phyloP scores from a whole-genome alignment of 139 green algal genomes.

The Spirogloea muscicola region DNA sequence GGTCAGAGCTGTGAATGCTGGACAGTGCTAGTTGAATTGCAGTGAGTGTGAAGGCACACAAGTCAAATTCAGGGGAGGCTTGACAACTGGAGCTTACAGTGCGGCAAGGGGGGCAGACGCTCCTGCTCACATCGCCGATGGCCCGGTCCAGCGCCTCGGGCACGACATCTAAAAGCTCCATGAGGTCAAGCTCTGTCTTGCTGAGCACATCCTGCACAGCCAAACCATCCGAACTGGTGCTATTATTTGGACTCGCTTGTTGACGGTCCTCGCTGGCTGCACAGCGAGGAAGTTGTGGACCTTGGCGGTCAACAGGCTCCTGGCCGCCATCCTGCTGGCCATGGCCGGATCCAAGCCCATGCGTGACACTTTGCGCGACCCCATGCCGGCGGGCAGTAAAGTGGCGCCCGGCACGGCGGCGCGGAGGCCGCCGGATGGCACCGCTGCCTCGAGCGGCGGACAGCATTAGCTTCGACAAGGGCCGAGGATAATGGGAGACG shows the following conservation, averaged over 20 bases:
- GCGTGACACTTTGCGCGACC: conserved; percentile 14
- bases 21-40: too few species aligned
- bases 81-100: too few species aligned
- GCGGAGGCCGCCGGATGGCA: too few species aligned
- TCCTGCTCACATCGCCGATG: conserved; percentile 6
- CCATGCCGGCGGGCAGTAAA: too few species aligned
- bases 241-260: background rate
- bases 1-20: too few species aligned
- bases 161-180: conserved; percentile 22
- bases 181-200: conserved; percentile 28
- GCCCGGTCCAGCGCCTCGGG: background rate
- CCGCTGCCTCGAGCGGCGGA: too few species aligned
- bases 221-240: background rate
- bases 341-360: conserved; percentile 11
- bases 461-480: too few species aligned
- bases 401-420: too few species aligned
- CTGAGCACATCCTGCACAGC: conserved; percentile 28
- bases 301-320: conserved; percentile 13
- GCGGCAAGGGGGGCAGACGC: conserved; percentile 23
- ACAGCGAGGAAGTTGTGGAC: background rate
- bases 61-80: too few species aligned
- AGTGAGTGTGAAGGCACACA: too few species aligned
- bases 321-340: background rate
- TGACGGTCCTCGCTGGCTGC: background rate
- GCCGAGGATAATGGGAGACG: too few species aligned